Evolutionary conservation across 768 basidiomycete species (phyloP).

Genomic region (Pholiota microspora): DNA sequence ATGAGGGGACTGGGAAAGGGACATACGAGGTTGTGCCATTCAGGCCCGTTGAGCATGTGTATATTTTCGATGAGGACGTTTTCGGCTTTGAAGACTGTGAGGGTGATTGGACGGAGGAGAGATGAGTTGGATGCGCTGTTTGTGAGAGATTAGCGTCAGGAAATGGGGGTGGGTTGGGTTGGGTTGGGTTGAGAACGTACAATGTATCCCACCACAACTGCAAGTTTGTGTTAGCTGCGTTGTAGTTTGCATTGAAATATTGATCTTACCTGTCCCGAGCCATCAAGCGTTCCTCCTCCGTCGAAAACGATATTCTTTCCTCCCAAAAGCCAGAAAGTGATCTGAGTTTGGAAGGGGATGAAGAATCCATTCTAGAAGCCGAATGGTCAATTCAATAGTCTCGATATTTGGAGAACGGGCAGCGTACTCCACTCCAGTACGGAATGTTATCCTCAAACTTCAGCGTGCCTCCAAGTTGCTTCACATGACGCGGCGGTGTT

Average conservation of each 20-base stretch:
- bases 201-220: constrained; percentile 59
- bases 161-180: too few relatives aligned
- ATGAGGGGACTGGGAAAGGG: background rate
- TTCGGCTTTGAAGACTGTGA: constrained; percentile 51
- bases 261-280: constrained; percentile 51
- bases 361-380: constrained; percentile 44
- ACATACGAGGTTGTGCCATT: constrained; percentile 50
- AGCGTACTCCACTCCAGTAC: constrained; percentile 50
- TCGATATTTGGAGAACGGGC: background rate
- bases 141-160: background rate
- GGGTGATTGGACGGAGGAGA: constrained; percentile 50
- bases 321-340: constrained; percentile 55
- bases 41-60: constrained; percentile 46
- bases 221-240: background rate
- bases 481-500: background rate
- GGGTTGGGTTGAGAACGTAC: constrained; percentile 18
- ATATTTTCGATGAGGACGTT: constrained; percentile 47
- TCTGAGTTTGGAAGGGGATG: constrained; percentile 51
- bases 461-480: constrained; percentile 51
- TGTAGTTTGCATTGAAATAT: background rate
- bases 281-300: constrained; percentile 66
- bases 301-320: constrained; percentile 46
- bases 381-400: background rate
- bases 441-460: constrained; percentile 48
- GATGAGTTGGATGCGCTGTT: constrained; percentile 42